A percentile compares a stretch with the other conserved stretches of the same genome.
Evolutionary conservation across 2,329 filamentous ascomycete species (phyloP).

Genomic region (Claviceps sp.): DNA sequence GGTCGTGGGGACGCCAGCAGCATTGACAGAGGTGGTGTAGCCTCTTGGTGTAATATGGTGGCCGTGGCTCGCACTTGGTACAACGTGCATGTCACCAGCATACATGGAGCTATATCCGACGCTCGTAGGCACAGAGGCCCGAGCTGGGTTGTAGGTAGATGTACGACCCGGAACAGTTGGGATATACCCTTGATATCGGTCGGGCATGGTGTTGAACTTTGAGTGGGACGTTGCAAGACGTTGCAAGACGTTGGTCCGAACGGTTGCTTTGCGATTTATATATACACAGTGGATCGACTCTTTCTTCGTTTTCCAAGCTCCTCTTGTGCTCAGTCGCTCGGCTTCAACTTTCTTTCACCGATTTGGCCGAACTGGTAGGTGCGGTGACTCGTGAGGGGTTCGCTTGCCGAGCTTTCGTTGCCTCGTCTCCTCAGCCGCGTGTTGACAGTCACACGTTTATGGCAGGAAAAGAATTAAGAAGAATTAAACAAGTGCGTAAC

Average conservation of each 20-base stretch:
- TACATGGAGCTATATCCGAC: conserved; percentile 37
- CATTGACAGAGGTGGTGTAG: conserved; percentile 21
- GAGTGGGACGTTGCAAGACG: no score
- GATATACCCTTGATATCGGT: conserved; percentile 29
- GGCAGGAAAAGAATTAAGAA: not conserved
- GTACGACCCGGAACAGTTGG: conserved; percentile 27
- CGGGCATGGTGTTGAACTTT: conserved; percentile 26
- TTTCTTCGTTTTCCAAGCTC: not conserved
- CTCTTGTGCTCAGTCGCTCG: not conserved
- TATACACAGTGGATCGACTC: no score
- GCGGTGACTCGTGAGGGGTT: not conserved
- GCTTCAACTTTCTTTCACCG: not conserved
- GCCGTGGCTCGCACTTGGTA: conserved; percentile 28
- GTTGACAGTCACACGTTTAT: not conserved
- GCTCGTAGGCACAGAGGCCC: conserved; percentile 38
- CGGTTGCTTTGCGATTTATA: no score
- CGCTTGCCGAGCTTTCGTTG: not conserved
- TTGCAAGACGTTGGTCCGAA: no score
- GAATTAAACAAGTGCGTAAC: not conserved
- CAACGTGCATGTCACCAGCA: conserved; percentile 39
- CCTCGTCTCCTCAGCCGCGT: not conserved
- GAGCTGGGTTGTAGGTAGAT: conserved; percentile 33
- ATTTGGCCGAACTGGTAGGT: not conserved
- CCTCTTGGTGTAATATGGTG: conserved; percentile 21
- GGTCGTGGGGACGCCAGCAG: conserved; percentile 25